Conservation (phyloP, 2,329 filamentous ascomycete genomes). For the Cladosporium sphaerospermum region DNA sequence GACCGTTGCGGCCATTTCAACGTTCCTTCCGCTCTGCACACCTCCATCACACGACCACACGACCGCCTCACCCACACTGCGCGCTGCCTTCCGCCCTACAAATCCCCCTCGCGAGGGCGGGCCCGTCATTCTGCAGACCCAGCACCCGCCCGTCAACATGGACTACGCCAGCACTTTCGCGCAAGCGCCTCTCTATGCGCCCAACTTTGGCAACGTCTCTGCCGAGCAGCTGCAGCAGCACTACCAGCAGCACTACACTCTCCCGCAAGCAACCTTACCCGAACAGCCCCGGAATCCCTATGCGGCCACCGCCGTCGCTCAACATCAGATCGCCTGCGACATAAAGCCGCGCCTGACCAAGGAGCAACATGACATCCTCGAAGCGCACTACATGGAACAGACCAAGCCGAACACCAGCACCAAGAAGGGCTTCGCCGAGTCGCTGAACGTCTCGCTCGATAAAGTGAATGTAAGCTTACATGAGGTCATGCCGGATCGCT, state of each 20-base stretch:
- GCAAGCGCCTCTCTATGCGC: conserved; percentile 6
- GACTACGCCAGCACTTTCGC: conserved; percentile 2
- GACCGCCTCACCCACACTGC: not conserved
- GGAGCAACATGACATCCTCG: conserved; percentile 48
- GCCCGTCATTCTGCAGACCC: not conserved
- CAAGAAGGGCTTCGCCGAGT: conserved; percentile 46
- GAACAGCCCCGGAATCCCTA: conserved; percentile 15
- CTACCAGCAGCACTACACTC: conserved; percentile 8
- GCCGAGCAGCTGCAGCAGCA: conserved; percentile 9
- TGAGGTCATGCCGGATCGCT: not conserved
- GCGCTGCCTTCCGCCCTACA: not conserved
- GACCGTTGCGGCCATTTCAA: conserved; percentile 8
- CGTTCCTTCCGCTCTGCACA: conserved; percentile 6
- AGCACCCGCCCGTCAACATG: not conserved
- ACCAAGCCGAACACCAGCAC: conserved; percentile 45
- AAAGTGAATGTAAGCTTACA: conserved; percentile 47
- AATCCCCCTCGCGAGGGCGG: not conserved
- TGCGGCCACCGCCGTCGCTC: conserved; percentile 9
- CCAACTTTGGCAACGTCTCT: conserved; percentile 4
- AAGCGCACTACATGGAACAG: conserved; percentile 43
- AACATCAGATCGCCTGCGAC: conserved; percentile 32
- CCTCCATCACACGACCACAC: not conserved
- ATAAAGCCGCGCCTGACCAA: conserved; percentile 48
- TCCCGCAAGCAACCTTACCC: conserved; percentile 7
- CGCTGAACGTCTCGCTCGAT: conserved; percentile 44